A percentile compares a stretch with the other conserved stretches of the same genome.
Conservation (phyloP, 495 filamentous ascomycete species). For the Xylaria longipes region DNA sequence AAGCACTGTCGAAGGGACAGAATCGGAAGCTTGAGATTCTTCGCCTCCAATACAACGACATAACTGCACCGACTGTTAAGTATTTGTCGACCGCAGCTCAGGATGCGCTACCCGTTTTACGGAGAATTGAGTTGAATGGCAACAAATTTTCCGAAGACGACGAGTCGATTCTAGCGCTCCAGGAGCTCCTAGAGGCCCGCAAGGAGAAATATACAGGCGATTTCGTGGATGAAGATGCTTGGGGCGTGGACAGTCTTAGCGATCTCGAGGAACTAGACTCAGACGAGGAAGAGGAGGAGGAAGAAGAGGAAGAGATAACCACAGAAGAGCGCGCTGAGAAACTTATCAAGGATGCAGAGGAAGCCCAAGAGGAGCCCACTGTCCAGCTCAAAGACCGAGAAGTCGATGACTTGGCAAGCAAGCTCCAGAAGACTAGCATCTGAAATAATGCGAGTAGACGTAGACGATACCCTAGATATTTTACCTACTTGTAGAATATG, state of each 20-base stretch:
- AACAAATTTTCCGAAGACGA: slow-evolving; percentile 95
- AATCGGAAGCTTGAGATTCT: slow-evolving; percentile 80
- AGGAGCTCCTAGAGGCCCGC: slow-evolving; percentile 59
- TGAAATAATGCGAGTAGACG: slow-evolving; percentile 27
- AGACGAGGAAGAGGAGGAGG: slow-evolving; percentile 74
- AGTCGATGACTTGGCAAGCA: slow-evolving; percentile 80
- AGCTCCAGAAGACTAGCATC: slow-evolving; percentile 69
- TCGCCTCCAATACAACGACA: slow-evolving; percentile 93
- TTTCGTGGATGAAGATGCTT: slow-evolving; percentile 67
- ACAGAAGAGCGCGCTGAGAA: slow-evolving; percentile 67
- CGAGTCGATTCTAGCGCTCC: slow-evolving; percentile 56
- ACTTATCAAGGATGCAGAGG: slow-evolving; percentile 71
- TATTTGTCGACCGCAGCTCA: slow-evolving; percentile 69
- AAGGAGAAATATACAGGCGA: slow-evolving; percentile 68
- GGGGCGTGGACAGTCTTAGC: slow-evolving; percentile 85
- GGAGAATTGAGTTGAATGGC: slow-evolving; percentile 90
- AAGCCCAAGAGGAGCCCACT: slow-evolving; percentile 75
- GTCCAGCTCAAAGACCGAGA: slow-evolving; percentile 75
- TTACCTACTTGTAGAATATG: background rate
- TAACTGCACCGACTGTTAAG: slow-evolving; percentile 74
- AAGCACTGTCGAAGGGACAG: slow-evolving; percentile 73
- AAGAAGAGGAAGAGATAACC: slow-evolving; percentile 63
- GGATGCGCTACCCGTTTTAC: slow-evolving; percentile 70
- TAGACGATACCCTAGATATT: slow-evolving; percentile 16
- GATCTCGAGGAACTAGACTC: slow-evolving; percentile 81